Percentiles rank a stretch among this genome's conserved stretches.
These are phyloP conservation scores for Penicillium sp. DNA, from an alignment of 2,329 filamentous ascomycete genomes.

Conservation along the genomic window DNA sequence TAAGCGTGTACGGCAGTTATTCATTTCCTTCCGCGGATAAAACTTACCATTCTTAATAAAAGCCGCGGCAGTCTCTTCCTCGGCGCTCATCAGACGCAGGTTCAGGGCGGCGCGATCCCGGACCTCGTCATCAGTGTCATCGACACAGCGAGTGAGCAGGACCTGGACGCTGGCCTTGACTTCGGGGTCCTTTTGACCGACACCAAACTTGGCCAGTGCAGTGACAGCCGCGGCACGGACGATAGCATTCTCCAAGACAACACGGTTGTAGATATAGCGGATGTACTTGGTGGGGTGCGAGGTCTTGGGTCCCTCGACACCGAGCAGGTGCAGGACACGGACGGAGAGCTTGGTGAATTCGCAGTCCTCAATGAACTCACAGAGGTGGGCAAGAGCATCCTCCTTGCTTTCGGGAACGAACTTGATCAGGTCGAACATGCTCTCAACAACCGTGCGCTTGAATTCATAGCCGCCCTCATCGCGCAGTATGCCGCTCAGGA, in stretches of 20 bases:
- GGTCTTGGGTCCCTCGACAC: constrained; percentile 92
- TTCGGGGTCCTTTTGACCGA: constrained; percentile 93
- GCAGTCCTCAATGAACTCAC: constrained; percentile 99
- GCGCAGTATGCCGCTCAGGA: constrained; percentile 93
- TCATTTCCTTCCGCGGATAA: neutral
- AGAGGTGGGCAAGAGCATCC: constrained; percentile 87
- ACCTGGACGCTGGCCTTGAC: constrained; percentile 96
- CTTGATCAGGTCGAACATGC: constrained; percentile 99
- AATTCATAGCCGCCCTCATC: constrained; percentile 99
- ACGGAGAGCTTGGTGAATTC: constrained; percentile 98
- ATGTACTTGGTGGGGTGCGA: constrained; percentile 98
- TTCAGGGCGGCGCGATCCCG: constrained; percentile 93
- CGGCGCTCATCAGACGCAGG: constrained; percentile 86
- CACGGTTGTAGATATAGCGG: constrained; percentile 98
- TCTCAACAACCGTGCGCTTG: constrained; percentile 96
- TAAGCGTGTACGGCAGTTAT: neutral
- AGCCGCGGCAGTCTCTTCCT: constrained; percentile 78
- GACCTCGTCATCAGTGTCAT: constrained; percentile 97
- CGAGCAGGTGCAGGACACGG: constrained; percentile 89
- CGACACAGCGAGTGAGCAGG: constrained; percentile 86
- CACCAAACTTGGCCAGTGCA: constrained; percentile 93
- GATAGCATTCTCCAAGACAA: constrained; percentile 95
- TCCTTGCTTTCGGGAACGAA: constrained; percentile 88
- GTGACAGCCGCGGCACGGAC: constrained; percentile 94
- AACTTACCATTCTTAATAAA: constrained; percentile 88